phyloP scores from a whole-genome alignment of 352 stramenopile genomes.

The Peronospora tabacina region DNA sequence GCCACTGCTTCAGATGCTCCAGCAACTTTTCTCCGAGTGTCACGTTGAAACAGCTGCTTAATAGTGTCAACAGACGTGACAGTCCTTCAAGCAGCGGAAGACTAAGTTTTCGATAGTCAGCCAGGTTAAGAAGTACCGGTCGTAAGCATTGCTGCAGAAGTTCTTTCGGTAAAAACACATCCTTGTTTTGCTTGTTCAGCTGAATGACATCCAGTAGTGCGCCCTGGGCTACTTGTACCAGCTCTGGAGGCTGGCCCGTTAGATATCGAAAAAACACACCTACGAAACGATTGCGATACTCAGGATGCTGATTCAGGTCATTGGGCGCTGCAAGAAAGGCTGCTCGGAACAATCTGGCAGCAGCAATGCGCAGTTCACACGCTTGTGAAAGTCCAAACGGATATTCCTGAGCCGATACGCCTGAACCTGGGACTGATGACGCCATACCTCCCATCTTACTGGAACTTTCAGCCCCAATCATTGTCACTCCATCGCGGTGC shows the following conservation, averaged over 20 bases:
- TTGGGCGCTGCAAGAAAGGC: conserved; percentile 77
- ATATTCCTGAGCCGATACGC: conserved; percentile 74
- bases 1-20: conserved; percentile 93
- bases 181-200: conserved; percentile 83
- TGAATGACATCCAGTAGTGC: conserved; percentile 76
- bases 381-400: conserved; percentile 78
- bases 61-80: conserved; percentile 86
- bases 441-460: conserved; percentile 19
- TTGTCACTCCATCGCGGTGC: conserved; percentile 21
- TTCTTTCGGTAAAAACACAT: conserved; percentile 90
- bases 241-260: conserved; percentile 74
- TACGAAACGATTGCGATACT: conserved; percentile 80
- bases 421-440: conserved; percentile 26
- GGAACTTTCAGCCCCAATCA: conserved; percentile 24
- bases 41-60: conserved; percentile 97
- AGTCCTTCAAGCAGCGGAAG: conserved; percentile 91
- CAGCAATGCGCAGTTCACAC: conserved; percentile 78
- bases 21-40: conserved; percentile 96
- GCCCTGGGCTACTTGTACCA: conserved; percentile 76
- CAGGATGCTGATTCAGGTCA: conserved; percentile 80
- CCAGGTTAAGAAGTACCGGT: conserved; percentile 93
- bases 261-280: conserved; percentile 88
- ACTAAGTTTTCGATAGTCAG: conserved; percentile 95
- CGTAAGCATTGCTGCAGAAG: conserved; percentile 93
- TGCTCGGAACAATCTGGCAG: conserved; percentile 81